Evolutionary conservation across 2,329 filamentous ascomycete genomes (phyloP).

Genomic region (Ramularia endophylla): DNA sequence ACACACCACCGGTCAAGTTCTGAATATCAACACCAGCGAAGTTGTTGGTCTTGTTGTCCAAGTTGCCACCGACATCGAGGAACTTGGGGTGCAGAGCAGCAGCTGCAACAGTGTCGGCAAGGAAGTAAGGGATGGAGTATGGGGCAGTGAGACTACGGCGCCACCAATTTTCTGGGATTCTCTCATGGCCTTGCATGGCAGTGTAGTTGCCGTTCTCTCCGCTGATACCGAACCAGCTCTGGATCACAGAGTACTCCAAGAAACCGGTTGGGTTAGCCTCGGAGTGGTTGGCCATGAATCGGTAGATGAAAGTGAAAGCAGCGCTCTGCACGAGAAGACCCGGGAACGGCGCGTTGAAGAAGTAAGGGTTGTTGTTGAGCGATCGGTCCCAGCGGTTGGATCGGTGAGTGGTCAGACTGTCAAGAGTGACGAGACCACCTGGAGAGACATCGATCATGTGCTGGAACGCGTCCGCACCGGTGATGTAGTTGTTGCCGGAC

Average conservation of each 20-base stretch:
- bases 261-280: constrained; percentile 16
- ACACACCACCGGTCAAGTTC: constrained; percentile 37
- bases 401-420: constrained; percentile 14
- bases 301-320: constrained; percentile 26
- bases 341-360: constrained; percentile 21
- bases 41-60: constrained; percentile 30
- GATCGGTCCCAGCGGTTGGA: constrained; percentile 16
- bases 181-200: constrained; percentile 15
- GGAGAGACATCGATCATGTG: constrained; percentile 22
- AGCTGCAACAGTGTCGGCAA: constrained; percentile 9
- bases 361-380: constrained; percentile 28
- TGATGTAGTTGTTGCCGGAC: constrained; percentile 24
- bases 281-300: constrained; percentile 28
- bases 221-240: constrained; percentile 19
- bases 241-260: constrained; percentile 12
- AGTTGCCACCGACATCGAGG: constrained; percentile 32
- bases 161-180: constrained; percentile 28
- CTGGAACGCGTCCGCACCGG: constrained; percentile 24
- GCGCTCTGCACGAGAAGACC: constrained; percentile 25
- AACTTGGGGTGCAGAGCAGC: constrained; percentile 29
- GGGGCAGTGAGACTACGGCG: constrained; percentile 21
- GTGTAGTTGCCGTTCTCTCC: constrained; percentile 16
- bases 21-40: constrained; percentile 32
- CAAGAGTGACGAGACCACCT: constrained; percentile 13
- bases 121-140: constrained; percentile 31